Conservation (phyloP, 2,329 filamentous ascomycete species). For the Fusarium sp. region DNA sequence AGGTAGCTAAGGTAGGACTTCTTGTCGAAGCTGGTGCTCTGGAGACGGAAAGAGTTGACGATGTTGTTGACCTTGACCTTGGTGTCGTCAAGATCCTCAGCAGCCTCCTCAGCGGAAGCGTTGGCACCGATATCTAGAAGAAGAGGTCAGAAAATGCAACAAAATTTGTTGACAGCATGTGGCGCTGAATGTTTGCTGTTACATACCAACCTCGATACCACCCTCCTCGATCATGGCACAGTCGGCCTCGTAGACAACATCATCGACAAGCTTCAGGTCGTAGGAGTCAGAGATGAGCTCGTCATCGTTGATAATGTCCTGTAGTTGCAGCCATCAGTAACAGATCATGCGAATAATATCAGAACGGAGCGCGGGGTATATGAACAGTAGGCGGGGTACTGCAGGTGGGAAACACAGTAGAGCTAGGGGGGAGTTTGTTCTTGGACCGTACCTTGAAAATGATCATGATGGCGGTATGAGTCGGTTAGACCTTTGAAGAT, state of each 20-base stretch:
- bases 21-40: conserved; percentile 85
- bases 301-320: conserved; percentile 92
- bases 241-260: conserved; percentile 88
- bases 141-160: conserved; percentile 21
- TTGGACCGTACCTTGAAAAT: conserved; percentile 72
- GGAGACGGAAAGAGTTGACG: conserved; percentile 90
- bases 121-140: conserved; percentile 88
- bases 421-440: background rate
- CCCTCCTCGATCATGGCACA: conserved; percentile 90
- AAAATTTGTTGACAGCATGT: background rate
- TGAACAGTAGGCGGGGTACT: conserved; percentile 18
- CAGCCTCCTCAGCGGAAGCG: conserved; percentile 91
- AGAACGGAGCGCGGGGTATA: conserved; percentile 36
- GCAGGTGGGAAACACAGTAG: background rate
- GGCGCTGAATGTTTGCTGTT: background rate
- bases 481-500: conserved; percentile 34
- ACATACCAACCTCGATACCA: conserved; percentile 77
- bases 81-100: conserved; percentile 78
- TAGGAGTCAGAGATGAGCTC: conserved; percentile 98
- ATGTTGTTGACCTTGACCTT: conserved; percentile 89
- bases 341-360: conserved; percentile 37
- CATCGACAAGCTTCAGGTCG: conserved; percentile 83
- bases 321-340: conserved; percentile 49
- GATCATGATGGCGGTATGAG: conserved; percentile 72
- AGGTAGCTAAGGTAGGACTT: conserved; percentile 85